Conservation (phyloP, 192 early-diverging fungal species). For the Phycomyces blakesleeanus region DNA sequence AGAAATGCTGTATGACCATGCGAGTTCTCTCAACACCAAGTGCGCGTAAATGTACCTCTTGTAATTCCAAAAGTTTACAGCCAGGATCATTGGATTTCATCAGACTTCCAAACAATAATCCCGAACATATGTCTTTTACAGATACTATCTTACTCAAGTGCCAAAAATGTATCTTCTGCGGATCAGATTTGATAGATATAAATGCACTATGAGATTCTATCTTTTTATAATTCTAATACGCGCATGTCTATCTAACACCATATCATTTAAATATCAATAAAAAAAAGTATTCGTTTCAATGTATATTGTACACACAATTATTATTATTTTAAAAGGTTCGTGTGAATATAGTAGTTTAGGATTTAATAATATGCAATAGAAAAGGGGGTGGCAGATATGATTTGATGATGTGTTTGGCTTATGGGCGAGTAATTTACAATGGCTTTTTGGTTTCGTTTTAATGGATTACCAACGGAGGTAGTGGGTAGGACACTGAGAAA, state of each 20-base stretch:
- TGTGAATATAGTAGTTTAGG: too few species aligned
- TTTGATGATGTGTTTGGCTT: neutral
- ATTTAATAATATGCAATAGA: too few species aligned
- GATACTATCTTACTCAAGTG: conserved; percentile 9
- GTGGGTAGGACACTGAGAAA: conserved; percentile 40
- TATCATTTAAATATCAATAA: neutral
- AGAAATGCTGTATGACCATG: conserved; percentile 16
- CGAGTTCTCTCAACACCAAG: conserved; percentile 6
- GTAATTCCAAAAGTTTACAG: conserved; percentile 10
- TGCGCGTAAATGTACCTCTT: conserved; percentile 9
- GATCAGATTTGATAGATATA: neutral
- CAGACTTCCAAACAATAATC: conserved; percentile 3
- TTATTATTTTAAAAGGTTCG: too few species aligned
- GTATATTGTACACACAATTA: too few species aligned
- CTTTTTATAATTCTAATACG: too few species aligned
- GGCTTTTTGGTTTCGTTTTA: neutral
- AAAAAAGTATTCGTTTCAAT: too few species aligned
- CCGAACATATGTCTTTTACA: neutral
- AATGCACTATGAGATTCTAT: neutral
- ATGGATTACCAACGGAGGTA: conserved; percentile 43
- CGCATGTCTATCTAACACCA: too few species aligned
- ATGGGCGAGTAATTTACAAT: neutral
- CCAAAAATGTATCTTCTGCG: conserved; percentile 7
- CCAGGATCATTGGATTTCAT: neutral
- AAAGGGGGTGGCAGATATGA: neutral